Base-by-base conservation (phyloP, 2,329 filamentous ascomycete species). In the Cladosporium sp. region DNA sequence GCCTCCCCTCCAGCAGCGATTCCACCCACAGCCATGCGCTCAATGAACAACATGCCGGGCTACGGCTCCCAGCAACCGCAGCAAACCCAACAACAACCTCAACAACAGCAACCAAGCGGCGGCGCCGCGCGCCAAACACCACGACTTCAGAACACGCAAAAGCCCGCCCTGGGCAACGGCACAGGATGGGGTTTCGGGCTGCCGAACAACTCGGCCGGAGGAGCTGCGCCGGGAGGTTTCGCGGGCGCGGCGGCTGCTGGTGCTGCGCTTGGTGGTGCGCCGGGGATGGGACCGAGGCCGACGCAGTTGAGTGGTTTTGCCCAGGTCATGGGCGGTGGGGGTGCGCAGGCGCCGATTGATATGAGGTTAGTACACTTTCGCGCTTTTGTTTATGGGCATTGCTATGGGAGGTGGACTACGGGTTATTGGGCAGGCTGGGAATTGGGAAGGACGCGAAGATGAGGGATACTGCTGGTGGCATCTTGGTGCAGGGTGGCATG, bases 111-210 rank as follows among this genome's bases (percentile, higher is more conserved):
- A 17, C 22, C 17, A 32, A 38, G 11, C 15, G 39, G 29, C 45
- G 45, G 36, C 45, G 38, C 37, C 37, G 42, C 60, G 42, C 61
- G 63, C 15, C 60, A 57, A 30, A 55, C 57, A 20, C 56, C 61
- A 42, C 54, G 62, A 38, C 50, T 67, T 43, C 63, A 64, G 48
- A 67, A 65, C 48, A 61, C 62, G 19, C 56, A 59, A 36, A 67
- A 67, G 61, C 57, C 56, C 3, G 59, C 56, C 2, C 43, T 64
- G 75, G 79, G 78, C 47, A 75, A 71, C 59, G 75, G 74, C 60
- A 73, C 77, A 54, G 77, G 77, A 63, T 82, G 79, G 79, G 78
- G 76, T 43, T 81, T 81, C 62, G 77, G 76, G 43, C 67, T 76
- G 49, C 76, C 78, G 38, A 41, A 41, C 12, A 41, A 41, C 29